Conservation (phyloP, 768 basidiomycete species). For the Lyophyllum decastes region DNA sequence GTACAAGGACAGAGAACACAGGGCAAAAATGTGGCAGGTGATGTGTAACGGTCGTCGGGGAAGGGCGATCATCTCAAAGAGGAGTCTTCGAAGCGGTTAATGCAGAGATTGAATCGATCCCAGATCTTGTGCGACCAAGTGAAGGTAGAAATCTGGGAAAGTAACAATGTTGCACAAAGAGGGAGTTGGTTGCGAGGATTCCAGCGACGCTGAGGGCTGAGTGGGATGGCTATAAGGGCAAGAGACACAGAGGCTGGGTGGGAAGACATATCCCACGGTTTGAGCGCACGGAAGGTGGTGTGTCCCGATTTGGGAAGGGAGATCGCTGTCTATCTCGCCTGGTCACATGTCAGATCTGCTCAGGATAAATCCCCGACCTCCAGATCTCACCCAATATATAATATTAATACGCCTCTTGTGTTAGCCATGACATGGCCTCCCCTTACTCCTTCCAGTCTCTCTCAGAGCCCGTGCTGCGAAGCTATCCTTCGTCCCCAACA, state of each 20-base stretch:
- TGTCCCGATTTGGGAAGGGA: not conserved
- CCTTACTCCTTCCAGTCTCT: not conserved
- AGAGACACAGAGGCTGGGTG: not conserved
- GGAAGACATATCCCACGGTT: constrained; percentile 40
- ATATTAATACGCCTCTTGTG: no score
- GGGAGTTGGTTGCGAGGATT: no score
- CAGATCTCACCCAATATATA: constrained; percentile 18
- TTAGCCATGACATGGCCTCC: no score
- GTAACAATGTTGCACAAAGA: no score
- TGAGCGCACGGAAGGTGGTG: constrained; percentile 26
- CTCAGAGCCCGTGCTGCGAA: constrained; percentile 4
- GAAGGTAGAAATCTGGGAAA: no score
- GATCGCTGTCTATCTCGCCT: not conserved
- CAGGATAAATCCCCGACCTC: constrained; percentile 9
- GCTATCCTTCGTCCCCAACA: constrained; percentile 14
- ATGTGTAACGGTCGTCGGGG: constrained; percentile 12
- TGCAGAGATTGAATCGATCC: constrained; percentile 24
- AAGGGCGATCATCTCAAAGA: not conserved
- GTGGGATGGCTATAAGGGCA: no score
- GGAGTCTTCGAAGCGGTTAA: not conserved
- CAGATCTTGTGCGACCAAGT: constrained; percentile 3
- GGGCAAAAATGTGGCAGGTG: constrained; percentile 17
- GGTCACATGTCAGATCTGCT: constrained; percentile 14
- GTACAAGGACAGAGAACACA: constrained; percentile 18
- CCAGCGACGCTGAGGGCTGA: not conserved